Percentiles rank a stretch among this genome's conserved stretches.
phyloP scores from a whole-genome alignment of 345 rosid species.

The Aquilaria malaccensis region DNA sequence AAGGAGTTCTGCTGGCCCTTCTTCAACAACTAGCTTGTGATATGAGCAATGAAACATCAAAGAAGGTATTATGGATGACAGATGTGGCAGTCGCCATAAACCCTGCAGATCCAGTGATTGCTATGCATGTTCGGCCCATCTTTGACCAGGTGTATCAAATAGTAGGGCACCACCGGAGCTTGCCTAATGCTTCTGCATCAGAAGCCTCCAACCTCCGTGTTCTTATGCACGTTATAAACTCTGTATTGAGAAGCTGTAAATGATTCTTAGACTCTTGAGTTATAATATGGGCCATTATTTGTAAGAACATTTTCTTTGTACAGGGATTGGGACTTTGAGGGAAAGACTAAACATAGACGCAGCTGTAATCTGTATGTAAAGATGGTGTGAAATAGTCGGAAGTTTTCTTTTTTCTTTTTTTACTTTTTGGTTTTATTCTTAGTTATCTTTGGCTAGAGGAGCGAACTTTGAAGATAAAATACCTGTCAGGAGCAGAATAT shows the following conservation, averaged over 20 bases:
- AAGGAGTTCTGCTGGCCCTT: slow-evolving; percentile 57
- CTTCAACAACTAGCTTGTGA: slow-evolving; percentile 61
- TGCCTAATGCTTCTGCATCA: slow-evolving; percentile 23
- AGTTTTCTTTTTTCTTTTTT: too few relatives aligned
- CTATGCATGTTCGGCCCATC: slow-evolving; percentile 44
- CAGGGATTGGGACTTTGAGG: slow-evolving; percentile 19
- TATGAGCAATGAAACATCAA: slow-evolving; percentile 34
- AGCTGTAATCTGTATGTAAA: slow-evolving; percentile 1
- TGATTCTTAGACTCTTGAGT: slow-evolving; percentile 19
- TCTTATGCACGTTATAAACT: slow-evolving; percentile 48
- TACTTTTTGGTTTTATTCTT: too few relatives aligned
- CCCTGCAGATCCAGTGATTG: slow-evolving; percentile 46
- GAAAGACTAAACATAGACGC: slow-evolving; percentile 2
- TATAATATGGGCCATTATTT: slow-evolving; percentile 19
- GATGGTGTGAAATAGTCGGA: slow-evolving; percentile 22
- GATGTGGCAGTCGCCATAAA: slow-evolving; percentile 45
- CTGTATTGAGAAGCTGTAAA: slow-evolving; percentile 34
- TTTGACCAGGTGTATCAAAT: slow-evolving; percentile 55
- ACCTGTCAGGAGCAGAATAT: too few relatives aligned
- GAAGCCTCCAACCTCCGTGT: slow-evolving; percentile 37
- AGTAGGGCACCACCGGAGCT: slow-evolving; percentile 32
- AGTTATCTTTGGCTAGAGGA: too few relatives aligned
- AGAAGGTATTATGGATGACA: slow-evolving; percentile 54
- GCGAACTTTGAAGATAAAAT: too few relatives aligned
- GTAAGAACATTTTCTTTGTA: slow-evolving; percentile 25